Evolutionary conservation across 1,139 yeast species (phyloP), one percentile per base, ranked within the genome.

Genomic region (Yamadazyma sp.): DNA sequence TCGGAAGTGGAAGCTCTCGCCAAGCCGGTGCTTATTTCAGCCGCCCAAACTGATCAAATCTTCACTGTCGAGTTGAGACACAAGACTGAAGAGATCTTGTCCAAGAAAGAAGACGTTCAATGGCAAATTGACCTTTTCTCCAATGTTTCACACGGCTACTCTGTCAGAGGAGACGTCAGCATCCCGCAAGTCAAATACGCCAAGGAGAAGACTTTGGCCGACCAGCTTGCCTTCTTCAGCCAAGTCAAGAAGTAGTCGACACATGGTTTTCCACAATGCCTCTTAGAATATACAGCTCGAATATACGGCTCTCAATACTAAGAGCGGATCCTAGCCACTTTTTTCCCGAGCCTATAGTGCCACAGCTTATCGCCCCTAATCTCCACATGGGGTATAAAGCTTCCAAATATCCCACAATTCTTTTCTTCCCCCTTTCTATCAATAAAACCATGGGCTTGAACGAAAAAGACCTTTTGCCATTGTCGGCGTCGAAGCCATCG

Each of bases 91-190:
- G 75, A 62, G 14, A 74, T 71, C 47, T 73, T 88, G 55, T 43
- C 52, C 40, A 48, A 57, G 40, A 62, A 66, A 34, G 66, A 72
- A 44, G 77, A 74, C 26, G 16, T 55, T 60, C 65, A 65, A 36
- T 88, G 77, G 66, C 80, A 77, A 59, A 56, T 83, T 28, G 78
- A 79, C 42, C 60, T 86, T 38, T 81, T 77, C 56, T 61, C 82
- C 26, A 83, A 83, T 38, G 83, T 77, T 17, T 31, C 57, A 2
- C 96, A 88, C 58, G 96, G 96, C 1, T 88, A 67, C 56, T 76
- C 95, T 16, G 81, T 77, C 33, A 83, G 84, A 64, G 96, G 94
- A 44, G 96, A 89, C 58, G 45, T 73, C 27, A 48, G 67, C 11
- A 64, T 66, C 45, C 84, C 87, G 9, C 56, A 52, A 34, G 77